A percentile compares a stretch with the other conserved stretches of the same genome.
Evolutionary conservation across 352 stramenopile species (phyloP).

Genomic region (Paralagenidium karlingii): DNA sequence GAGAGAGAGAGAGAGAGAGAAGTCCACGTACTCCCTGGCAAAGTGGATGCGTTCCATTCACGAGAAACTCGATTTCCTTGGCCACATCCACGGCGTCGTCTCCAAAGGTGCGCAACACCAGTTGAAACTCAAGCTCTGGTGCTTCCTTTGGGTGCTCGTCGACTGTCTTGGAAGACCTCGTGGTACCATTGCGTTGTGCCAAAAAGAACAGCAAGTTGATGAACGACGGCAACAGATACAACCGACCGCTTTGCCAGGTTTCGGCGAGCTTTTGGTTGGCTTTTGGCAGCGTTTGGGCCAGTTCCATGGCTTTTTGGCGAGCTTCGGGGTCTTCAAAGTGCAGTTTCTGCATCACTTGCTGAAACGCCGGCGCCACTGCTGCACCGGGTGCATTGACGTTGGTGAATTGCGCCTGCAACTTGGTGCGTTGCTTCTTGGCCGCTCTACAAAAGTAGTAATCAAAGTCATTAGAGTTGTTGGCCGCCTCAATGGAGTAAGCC

Average conservation of each 20-base stretch:
- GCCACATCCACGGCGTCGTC: conserved; percentile 66
- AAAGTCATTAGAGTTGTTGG: background rate
- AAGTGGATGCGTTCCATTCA: conserved; percentile 47
- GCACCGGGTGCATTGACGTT: conserved; percentile 24
- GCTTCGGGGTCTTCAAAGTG: conserved; percentile 38
- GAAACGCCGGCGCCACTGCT: conserved; percentile 28
- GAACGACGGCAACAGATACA: conserved; percentile 77
- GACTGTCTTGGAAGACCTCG: conserved; percentile 4
- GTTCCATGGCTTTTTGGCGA: conserved; percentile 31
- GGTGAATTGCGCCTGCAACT: conserved; percentile 66
- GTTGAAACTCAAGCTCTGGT: conserved; percentile 2
- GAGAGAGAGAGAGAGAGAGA: too few species aligned
- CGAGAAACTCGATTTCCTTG: conserved; percentile 55
- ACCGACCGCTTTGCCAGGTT: conserved; percentile 53
- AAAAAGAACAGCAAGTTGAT: conserved; percentile 51
- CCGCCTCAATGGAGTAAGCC: background rate
- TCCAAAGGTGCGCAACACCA: conserved; percentile 75
- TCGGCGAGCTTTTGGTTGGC: conserved; percentile 51
- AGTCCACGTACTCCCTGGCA: conserved; percentile 7
- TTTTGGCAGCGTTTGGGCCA: conserved; percentile 8
- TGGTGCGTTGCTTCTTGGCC: conserved; percentile 67
- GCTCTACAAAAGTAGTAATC: conserved; percentile 8
- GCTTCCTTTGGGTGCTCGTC: background rate
- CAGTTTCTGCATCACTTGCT: conserved; percentile 61
- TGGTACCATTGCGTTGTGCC: conserved; percentile 22